Conservation (phyloP, 1,284 basidiomycete species). For the Pseudozyma sp. region DNA sequence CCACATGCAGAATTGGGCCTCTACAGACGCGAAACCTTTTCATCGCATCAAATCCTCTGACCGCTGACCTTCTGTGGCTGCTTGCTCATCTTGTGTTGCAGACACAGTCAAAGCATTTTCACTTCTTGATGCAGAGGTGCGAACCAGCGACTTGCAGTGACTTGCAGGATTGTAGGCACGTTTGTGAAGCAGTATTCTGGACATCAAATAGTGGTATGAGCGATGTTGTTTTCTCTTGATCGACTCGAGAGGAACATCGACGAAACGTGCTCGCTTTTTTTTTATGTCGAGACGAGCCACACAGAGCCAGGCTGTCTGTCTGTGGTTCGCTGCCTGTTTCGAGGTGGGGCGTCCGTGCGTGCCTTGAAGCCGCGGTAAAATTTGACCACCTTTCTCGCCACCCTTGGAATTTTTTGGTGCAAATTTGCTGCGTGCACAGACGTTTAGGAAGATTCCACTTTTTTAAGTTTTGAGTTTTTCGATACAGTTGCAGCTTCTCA, state of each 20-base stretch:
- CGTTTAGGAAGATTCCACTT: constrained; percentile 31
- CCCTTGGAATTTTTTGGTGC: constrained; percentile 2
- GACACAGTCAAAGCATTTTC: too few relatives aligned
- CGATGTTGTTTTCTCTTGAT: neutral
- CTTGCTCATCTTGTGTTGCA: too few relatives aligned
- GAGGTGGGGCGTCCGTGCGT: too few relatives aligned
- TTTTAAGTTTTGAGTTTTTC: constrained; percentile 12
- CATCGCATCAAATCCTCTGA: too few relatives aligned
- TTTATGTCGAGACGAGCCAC: too few relatives aligned
- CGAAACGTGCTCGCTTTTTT: neutral
- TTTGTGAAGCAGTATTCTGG: neutral
- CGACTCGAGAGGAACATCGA: constrained; percentile 2
- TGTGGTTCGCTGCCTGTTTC: too few relatives aligned
- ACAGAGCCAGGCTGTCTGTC: too few relatives aligned
- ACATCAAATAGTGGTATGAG: too few relatives aligned
- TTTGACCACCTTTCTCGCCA: constrained; percentile 9
- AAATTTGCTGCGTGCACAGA: constrained; percentile 22
- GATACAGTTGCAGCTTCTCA: neutral
- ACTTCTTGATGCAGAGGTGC: too few relatives aligned
- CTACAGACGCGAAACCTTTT: neutral
- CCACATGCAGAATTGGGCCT: neutral
- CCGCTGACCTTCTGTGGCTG: too few relatives aligned
- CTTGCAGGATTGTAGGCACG: too few relatives aligned
- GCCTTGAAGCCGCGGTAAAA: neutral
- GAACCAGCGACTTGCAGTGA: too few relatives aligned